Percentiles rank a stretch among this genome's conserved stretches.
Conservation (phyloP, 2,329 filamentous ascomycete genomes). For the Colletotrichum magnum region DNA sequence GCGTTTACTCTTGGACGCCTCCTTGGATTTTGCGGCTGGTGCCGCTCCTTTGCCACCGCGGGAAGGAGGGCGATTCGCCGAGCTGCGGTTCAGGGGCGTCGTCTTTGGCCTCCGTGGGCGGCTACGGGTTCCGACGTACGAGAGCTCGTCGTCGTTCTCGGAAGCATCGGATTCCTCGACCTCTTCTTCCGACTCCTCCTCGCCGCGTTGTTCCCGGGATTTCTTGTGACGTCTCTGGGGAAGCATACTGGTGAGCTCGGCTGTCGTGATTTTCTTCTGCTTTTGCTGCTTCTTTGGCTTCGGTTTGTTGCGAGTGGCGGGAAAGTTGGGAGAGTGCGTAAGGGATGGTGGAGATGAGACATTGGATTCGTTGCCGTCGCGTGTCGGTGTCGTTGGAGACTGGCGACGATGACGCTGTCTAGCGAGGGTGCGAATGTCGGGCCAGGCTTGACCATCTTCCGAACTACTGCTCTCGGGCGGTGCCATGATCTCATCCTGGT, state of each 20-base stretch:
- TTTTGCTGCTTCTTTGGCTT: constrained; percentile 39
- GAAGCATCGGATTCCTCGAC: constrained; percentile 63
- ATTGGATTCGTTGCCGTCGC: constrained; percentile 62
- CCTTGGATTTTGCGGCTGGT: constrained; percentile 36
- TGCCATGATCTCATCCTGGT: constrained; percentile 65
- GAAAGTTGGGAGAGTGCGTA: constrained; percentile 75
- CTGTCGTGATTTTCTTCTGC: constrained; percentile 63
- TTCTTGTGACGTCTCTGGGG: constrained; percentile 65
- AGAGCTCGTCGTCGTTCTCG: constrained; percentile 70
- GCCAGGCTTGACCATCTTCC: constrained; percentile 63
- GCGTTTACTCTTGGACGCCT: constrained; percentile 42
- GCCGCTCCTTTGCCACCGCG: constrained; percentile 44
- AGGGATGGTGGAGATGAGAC: constrained; percentile 76
- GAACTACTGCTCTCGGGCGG: constrained; percentile 69
- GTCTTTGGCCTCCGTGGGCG: constrained; percentile 53
- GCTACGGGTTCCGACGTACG: constrained; percentile 57
- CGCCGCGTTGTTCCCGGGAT: constrained; percentile 48
- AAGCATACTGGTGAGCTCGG: constrained; percentile 67
- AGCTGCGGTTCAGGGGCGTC: constrained; percentile 47
- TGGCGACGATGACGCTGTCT: constrained; percentile 58
- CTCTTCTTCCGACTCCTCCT: constrained; percentile 61
- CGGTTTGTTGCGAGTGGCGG: constrained; percentile 46
- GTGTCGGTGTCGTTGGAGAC: constrained; percentile 54
- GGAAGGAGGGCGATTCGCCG: constrained; percentile 43
- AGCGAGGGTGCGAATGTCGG: constrained; percentile 65